Evolutionary conservation across 2,329 filamentous ascomycete species (phyloP), one percentile per base, ranked within the genome.

Genomic region (Thielaviopsis euricoi): DNA sequence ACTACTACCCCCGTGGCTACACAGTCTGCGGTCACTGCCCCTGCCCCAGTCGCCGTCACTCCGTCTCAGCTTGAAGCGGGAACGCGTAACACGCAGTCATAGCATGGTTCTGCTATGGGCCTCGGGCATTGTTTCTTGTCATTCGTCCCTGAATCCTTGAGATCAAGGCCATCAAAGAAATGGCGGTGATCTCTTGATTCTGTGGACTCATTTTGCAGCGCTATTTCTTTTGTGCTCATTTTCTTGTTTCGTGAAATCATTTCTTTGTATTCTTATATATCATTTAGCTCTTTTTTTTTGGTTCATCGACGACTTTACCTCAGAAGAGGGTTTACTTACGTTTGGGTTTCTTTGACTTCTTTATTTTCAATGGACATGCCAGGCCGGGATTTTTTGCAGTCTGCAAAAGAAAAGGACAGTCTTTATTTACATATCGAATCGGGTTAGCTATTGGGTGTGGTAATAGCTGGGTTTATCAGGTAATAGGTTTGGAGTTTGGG

Each of bases 1-100:
- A 10, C 43, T 17, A 21, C n/a, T 19, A 21, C n/a, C 7, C n/a
- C 43, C n/a, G 43, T 9, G n/a, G 43, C 19, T 19, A 10, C 43
- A 21, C 43, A 48, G n/a, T 21, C 43, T 48, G 4, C 43, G 3
- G 43, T 48, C n/a, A 52, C 61, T 21, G 55, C 62, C 10, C 33
- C 67, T 10, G 60, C 65, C 1, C 61, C 64, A 26, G 62, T 64
- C 21, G 56, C 59, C 9, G 66, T 71, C 26, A 76, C 74, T 12
- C 74, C 74, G 6, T 73, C 73, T 55, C 73, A 76, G 62, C 68
- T 77, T 12, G 74, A 77, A 65, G 69, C 74, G 23, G 74, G 72
- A 57, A 55, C 63, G 63, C 17, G 52, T 55, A 43, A 53, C 23
- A 49, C 51, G 25, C 25, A 55, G 23, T 55, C 9, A n/a, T 55